phyloP scores from a whole-genome alignment of 2,329 filamentous ascomycete species.

The Mariannaea elegans region DNA sequence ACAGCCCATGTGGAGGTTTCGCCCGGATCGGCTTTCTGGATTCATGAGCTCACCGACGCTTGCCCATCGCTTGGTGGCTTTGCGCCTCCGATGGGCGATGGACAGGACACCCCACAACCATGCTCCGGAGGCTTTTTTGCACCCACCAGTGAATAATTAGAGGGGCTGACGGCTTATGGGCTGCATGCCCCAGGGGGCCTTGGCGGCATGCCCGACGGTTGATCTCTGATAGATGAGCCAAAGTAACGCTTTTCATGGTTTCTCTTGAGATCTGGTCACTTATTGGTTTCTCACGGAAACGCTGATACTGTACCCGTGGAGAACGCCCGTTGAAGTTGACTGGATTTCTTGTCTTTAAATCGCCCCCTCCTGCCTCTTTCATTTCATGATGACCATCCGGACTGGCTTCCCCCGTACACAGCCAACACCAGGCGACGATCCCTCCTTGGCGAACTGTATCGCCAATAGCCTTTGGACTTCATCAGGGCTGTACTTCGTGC shows the following conservation, averaged over 20 bases:
- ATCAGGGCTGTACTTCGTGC: conserved; percentile 1
- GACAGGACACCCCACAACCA: conserved; percentile 11
- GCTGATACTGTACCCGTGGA: no score
- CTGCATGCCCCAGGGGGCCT: neutral
- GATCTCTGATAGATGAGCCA: neutral
- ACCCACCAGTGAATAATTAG: neutral
- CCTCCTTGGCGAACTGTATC: conserved; percentile 10
- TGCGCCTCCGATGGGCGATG: conserved; percentile 8
- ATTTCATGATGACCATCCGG: no score
- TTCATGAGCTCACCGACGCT: conserved; percentile 17
- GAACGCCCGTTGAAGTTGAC: neutral
- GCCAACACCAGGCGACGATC: no score
- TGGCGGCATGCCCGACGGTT: conserved; percentile 5
- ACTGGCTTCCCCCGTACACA: no score
- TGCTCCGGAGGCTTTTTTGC: neutral
- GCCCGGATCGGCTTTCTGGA: conserved; percentile 7
- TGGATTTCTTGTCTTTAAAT: no score
- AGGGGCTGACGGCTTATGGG: conserved; percentile 12
- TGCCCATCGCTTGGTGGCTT: conserved; percentile 10
- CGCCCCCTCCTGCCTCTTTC: neutral
- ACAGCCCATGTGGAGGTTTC: conserved; percentile 1
- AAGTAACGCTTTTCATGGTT: no score
- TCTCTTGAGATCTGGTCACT: neutral
- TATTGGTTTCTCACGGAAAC: neutral
- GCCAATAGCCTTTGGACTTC: conserved; percentile 7